phyloP scores from a whole-genome alignment of 129 eudicot species.

The Artemisia annua region DNA sequence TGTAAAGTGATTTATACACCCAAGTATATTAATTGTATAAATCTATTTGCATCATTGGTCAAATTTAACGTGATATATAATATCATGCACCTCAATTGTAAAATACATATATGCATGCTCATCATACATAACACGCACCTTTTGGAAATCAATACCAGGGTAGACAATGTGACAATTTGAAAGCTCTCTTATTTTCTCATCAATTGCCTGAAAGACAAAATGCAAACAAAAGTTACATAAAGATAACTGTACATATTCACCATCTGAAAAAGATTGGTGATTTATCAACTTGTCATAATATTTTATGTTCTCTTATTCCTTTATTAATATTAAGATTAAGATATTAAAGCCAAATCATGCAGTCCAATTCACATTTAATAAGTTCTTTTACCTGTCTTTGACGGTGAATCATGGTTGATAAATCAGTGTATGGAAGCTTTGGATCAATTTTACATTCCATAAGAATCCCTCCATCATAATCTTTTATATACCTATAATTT shows the following conservation, averaged over 20 bases:
- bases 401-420: conserved; percentile 93
- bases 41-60: too few relatives aligned
- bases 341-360: not conserved
- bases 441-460: conserved; percentile 99
- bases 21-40: not conserved
- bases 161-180: conserved; percentile 92
- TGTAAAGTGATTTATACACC: too few relatives aligned
- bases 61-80: too few relatives aligned
- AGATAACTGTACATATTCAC: conserved; percentile 7
- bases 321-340: not conserved
- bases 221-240: not conserved
- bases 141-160: conserved; percentile 74
- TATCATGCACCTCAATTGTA: too few relatives aligned
- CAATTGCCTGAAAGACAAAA: conserved; percentile 64
- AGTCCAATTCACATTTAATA: conserved; percentile 3
- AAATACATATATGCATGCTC: too few relatives aligned
- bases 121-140: conserved; percentile 40
- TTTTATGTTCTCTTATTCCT: conserved; percentile 5
- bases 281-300: not conserved
- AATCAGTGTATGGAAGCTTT: conserved; percentile 94
- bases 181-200: conserved; percentile 89
- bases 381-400: conserved; percentile 65
- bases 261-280: not conserved
- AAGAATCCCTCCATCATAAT: too few relatives aligned
- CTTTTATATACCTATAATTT: too few relatives aligned